These are phyloP conservation scores for Hanseniaspora vineae DNA, from an alignment of 805 yeast genomes.

Conservation along the genomic window DNA sequence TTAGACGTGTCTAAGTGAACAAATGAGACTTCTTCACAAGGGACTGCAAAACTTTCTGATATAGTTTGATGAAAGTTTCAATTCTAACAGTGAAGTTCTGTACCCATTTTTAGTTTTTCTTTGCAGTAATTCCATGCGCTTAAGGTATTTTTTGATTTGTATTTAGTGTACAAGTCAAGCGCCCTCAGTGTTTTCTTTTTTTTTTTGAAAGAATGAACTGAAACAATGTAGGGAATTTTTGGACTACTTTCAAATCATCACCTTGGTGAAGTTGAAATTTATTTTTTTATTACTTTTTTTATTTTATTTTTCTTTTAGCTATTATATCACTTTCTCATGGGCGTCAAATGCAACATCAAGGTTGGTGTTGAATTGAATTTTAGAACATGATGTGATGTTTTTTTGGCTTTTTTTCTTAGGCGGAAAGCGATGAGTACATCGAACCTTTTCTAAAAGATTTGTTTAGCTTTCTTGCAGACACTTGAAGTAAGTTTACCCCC, in stretches of 20 bases:
- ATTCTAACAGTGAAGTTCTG: not conserved
- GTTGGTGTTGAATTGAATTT: no score
- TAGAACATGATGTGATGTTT: no score
- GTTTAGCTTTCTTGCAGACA: no score
- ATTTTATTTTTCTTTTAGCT: not conserved
- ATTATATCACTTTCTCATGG: no score
- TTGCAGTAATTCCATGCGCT: not conserved
- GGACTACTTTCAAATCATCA: slow-evolving; percentile 28
- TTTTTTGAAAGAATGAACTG: slow-evolving; percentile 18
- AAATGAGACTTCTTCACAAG: no score
- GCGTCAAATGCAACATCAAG: no score
- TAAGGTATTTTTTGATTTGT: not conserved
- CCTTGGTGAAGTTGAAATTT: slow-evolving; percentile 7
- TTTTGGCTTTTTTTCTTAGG: no score
- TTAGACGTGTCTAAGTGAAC: no score
- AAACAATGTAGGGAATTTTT: slow-evolving; percentile 59
- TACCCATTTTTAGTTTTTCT: not conserved
- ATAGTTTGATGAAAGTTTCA: not conserved
- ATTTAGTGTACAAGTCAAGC: not conserved
- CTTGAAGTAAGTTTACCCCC: no score
- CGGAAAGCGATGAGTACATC: no score
- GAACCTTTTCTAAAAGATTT: no score
- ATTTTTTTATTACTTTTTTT: slow-evolving; percentile 2
- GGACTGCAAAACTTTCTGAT: not conserved
- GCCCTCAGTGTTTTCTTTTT: slow-evolving; percentile 28